Evolutionary conservation across 768 basidiomycete genomes (phyloP).

Genomic region (Podaxis rugospora): DNA sequence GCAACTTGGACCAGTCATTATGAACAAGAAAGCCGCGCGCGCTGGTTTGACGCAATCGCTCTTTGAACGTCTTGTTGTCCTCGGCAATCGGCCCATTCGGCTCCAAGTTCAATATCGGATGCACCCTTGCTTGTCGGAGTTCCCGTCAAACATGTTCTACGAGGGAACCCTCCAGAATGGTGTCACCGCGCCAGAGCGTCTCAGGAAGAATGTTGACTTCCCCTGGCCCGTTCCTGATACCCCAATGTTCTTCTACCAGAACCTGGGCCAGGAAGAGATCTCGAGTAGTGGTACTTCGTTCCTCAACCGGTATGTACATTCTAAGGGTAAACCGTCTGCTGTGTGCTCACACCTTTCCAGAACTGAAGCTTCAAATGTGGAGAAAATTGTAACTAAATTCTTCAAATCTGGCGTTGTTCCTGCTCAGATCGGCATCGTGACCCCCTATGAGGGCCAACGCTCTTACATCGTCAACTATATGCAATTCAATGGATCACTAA

Average conservation of each 20-base stretch:
- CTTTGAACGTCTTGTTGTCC: constrained; percentile 94
- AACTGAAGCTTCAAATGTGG: constrained; percentile 97
- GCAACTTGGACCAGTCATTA: constrained; percentile 98
- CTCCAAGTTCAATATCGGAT: constrained; percentile 99
- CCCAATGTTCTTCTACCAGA: constrained; percentile 99
- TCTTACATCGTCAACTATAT: constrained; percentile 99
- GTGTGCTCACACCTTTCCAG: constrained; percentile 32
- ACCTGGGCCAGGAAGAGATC: constrained; percentile 97
- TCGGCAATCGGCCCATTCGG: constrained; percentile 94
- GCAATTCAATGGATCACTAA: constrained; percentile 99
- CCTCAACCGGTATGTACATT: constrained; percentile 72
- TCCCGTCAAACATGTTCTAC: constrained; percentile 99
- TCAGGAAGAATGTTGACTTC: constrained; percentile 98
- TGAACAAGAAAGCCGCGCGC: constrained; percentile 99
- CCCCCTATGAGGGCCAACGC: constrained; percentile 97
- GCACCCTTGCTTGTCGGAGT: constrained; percentile 99
- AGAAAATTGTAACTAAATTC: constrained; percentile 99
- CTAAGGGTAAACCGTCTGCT: background rate
- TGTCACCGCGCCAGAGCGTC: constrained; percentile 95
- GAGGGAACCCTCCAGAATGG: constrained; percentile 98
- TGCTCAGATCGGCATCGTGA: constrained; percentile 95
- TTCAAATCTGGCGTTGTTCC: constrained; percentile 99
- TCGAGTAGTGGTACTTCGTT: constrained; percentile 98
- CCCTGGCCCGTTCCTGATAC: constrained; percentile 97
- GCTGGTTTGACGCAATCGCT: constrained; percentile 97